Base-by-base conservation (phyloP, 768 basidiomycete genomes). In the Melanogaster broomeanus region DNA sequence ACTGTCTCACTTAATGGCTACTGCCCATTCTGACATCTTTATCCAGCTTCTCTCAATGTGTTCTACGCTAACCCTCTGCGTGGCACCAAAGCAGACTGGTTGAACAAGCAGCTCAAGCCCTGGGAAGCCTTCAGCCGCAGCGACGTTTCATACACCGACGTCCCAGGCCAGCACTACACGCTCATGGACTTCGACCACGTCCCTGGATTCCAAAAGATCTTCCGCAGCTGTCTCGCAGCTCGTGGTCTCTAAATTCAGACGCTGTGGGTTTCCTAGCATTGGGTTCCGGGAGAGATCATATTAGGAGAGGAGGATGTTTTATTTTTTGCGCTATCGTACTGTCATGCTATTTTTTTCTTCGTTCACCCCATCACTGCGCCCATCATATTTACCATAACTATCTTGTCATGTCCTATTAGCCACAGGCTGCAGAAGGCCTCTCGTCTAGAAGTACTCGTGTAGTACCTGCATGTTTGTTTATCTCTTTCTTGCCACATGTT, bases 161-260 rank as follows among this genome's bases (percentile, higher is more conserved):
- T 66, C 3, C 65, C 65, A 0, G 65, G 65, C 18, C 59, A 63
- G 15, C 65, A 66, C 43, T 66, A 66, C 43, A 68, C 65, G 2
- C 55, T 66, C 13, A 68, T 66, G 66, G 65, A 66, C 53, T 59
- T 63, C 34, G 66, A 68, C 45, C 64, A 66, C 28, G 66, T 68
- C 4, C 63, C 64, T 1, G 56, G 51, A 0, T 68, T 66, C 56
- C 64, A 66, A 43, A 66, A 63, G 52, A 57, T 66, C 39, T 66
- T 66, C 57, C 66, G 65, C 12, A 43, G 3, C 22, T 53, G 56
- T 33, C 61, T 66, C 12, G 64, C 61, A 31, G 57, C 57, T 1
- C 66, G 64, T n/a, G 66, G 65, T 4, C 56, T 66, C 4, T 66
- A 46, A 48, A 44, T 9, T 30, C 7, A 30, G 11, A 30, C 30